phyloP scores from a whole-genome alignment of 75 land plant genomes.

The Gnetum montanum region DNA sequence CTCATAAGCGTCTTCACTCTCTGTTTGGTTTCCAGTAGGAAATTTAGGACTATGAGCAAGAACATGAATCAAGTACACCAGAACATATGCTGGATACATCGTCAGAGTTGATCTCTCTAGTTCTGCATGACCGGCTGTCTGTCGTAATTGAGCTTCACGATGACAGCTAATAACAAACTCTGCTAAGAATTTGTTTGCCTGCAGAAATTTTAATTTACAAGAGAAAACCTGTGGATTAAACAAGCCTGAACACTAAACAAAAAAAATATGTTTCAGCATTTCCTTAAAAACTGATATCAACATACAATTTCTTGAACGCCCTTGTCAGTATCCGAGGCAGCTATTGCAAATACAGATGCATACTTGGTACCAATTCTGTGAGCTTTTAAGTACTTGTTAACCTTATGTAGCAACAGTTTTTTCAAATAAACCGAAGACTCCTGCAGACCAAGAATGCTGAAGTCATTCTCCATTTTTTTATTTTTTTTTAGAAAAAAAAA shows the following conservation, averaged over 20 bases:
- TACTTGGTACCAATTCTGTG: constrained; percentile 55
- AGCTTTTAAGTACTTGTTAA: constrained; percentile 33
- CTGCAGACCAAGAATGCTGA: constrained; percentile 21
- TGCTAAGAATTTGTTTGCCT: constrained; percentile 51
- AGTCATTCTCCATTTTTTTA: neutral
- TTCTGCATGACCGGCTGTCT: constrained; percentile 10
- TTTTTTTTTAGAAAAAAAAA: neutral
- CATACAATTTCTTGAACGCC: constrained; percentile 36
- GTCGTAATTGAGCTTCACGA: constrained; percentile 31
- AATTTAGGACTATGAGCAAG: constrained; percentile 72
- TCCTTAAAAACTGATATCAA: neutral
- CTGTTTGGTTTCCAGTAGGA: constrained; percentile 34
- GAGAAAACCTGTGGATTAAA: neutral
- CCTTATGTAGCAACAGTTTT: constrained; percentile 30
- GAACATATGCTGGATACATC: constrained; percentile 60
- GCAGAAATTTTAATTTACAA: constrained; percentile 1
- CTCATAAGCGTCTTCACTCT: constrained; percentile 32
- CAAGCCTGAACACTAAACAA: neutral
- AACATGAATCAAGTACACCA: constrained; percentile 64
- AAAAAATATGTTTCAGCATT: neutral
- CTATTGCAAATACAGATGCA: constrained; percentile 71
- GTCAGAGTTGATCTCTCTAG: constrained; percentile 22
- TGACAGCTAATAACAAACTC: constrained; percentile 47
- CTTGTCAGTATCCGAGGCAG: constrained; percentile 26
- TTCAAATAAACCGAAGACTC: constrained; percentile 34